These are phyloP conservation scores for Sporothrix brunneoviolacea DNA, from an alignment of 2,329 filamentous ascomycete species.

Conservation along the genomic window DNA sequence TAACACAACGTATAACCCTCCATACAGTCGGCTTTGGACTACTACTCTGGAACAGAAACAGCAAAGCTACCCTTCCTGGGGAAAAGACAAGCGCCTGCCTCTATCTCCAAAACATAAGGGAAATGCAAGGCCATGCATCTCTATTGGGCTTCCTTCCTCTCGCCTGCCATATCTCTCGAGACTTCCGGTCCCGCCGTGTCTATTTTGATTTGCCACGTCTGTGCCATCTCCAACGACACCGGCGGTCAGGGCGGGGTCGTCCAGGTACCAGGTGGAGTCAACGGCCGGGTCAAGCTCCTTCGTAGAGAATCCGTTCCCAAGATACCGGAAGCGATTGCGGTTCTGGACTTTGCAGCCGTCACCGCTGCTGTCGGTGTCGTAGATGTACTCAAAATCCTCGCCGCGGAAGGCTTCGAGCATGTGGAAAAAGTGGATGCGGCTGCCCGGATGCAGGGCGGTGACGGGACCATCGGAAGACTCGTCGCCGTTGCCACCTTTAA, in stretches of 20 bases:
- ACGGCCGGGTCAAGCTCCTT: slow-evolving; percentile 34
- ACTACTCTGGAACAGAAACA: no score
- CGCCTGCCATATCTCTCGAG: no score
- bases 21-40: no score
- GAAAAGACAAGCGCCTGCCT: no score
- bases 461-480: slow-evolving; percentile 36
- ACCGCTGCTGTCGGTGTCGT: slow-evolving; percentile 24
- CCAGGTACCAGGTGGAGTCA: slow-evolving; percentile 40
- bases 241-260: slow-evolving; percentile 9
- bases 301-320: slow-evolving; percentile 47
- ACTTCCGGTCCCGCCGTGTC: no score
- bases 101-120: no score
- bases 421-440: slow-evolving; percentile 45
- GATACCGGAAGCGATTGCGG: slow-evolving; percentile 42
- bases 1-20: no score
- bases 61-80: no score
- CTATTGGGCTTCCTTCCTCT: no score
- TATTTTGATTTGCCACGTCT: background rate
- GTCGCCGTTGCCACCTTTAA: slow-evolving; percentile 35
- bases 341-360: slow-evolving; percentile 15
- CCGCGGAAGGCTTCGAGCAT: slow-evolving; percentile 44
- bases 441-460: slow-evolving; percentile 44
- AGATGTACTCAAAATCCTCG: slow-evolving; percentile 48
- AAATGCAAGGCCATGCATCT: no score
- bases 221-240: background rate